A percentile compares a stretch with the other conserved stretches of the same genome.
Conservation (phyloP, 768 basidiomycete species). For the Mycena vulgaris region DNA sequence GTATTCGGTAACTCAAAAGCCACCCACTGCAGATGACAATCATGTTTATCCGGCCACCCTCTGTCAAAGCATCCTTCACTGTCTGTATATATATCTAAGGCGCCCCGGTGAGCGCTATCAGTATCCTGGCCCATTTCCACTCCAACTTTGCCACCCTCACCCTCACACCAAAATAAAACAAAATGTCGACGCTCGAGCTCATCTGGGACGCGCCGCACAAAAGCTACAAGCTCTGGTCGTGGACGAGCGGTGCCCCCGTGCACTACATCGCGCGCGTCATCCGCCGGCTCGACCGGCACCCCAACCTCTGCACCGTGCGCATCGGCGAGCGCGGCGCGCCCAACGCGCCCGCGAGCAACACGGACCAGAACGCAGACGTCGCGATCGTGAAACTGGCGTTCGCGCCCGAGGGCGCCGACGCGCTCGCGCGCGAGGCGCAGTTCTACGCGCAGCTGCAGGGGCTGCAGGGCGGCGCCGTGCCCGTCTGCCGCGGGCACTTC, state of each 20-base stretch:
- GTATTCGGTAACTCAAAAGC: slow-evolving; percentile 2
- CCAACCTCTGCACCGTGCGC: slow-evolving; percentile 33
- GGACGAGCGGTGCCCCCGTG: slow-evolving; percentile 32
- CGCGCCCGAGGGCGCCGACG: slow-evolving; percentile 32
- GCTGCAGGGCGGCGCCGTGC: slow-evolving; percentile 45
- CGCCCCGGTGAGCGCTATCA: neutral
- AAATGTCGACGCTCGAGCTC: slow-evolving; percentile 38
- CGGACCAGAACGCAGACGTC: slow-evolving; percentile 20
- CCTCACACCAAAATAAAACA: neutral
- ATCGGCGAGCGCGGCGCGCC: slow-evolving; percentile 27
- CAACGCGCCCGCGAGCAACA: slow-evolving; percentile 23
- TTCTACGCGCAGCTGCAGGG: slow-evolving; percentile 40
- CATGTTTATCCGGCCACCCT: slow-evolving; percentile 6
- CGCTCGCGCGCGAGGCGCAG: slow-evolving; percentile 43
- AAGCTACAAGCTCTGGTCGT: slow-evolving; percentile 38
- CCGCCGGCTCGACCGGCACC: slow-evolving; percentile 7
- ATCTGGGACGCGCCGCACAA: slow-evolving; percentile 27
- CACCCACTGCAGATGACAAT: neutral
- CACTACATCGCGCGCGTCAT: slow-evolving; percentile 37
- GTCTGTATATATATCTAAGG: neutral
- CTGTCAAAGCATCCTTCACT: neutral
- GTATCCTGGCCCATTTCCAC: neutral
- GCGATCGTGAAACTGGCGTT: slow-evolving; percentile 43
- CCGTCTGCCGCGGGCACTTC: slow-evolving; percentile 43
- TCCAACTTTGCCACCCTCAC: neutral